A percentile compares a stretch with the other conserved stretches of the same genome.
Conservation (phyloP, 441 rosid species). For the Croton laevigatus region DNA sequence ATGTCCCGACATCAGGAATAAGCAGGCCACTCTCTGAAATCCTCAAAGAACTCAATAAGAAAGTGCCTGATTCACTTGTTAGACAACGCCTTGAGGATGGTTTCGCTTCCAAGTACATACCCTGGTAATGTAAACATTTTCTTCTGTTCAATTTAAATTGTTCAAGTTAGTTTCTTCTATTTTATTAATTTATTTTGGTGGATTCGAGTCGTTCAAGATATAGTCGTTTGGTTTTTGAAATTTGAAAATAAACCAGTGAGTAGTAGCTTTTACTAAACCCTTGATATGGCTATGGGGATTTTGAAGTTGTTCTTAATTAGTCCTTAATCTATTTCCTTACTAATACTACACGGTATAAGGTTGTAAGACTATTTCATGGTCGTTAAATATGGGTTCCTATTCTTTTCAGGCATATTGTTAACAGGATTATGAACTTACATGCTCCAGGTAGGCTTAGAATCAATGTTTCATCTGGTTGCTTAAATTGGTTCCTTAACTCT, state of each 20-base stretch:
- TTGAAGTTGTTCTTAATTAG: not conserved
- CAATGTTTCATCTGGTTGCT: not conserved
- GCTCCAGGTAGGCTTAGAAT: constrained; percentile 58
- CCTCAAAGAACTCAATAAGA: constrained; percentile 75
- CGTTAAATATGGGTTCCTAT: not conserved
- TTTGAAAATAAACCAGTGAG: no score
- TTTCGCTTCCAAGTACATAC: constrained; percentile 60
- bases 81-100: constrained; percentile 58
- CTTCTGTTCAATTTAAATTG: not conserved
- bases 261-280: not conserved
- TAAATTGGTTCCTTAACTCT: not conserved
- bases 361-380: not conserved
- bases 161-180: not conserved
- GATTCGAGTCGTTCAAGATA: not conserved
- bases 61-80: constrained; percentile 66
- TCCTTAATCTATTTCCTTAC: not conserved
- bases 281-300: not conserved
- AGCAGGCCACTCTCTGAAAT: constrained; percentile 67
- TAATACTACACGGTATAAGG: not conserved
- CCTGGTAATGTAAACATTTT: constrained; percentile 44
- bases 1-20: constrained; percentile 62
- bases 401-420: constrained; percentile 65
- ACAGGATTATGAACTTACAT: constrained; percentile 74
- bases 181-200: not conserved
- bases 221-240: not conserved